Evolutionary conservation across 78 protist genomes (phyloP).

Genomic region (Dictyostelium brefeldianum): DNA sequence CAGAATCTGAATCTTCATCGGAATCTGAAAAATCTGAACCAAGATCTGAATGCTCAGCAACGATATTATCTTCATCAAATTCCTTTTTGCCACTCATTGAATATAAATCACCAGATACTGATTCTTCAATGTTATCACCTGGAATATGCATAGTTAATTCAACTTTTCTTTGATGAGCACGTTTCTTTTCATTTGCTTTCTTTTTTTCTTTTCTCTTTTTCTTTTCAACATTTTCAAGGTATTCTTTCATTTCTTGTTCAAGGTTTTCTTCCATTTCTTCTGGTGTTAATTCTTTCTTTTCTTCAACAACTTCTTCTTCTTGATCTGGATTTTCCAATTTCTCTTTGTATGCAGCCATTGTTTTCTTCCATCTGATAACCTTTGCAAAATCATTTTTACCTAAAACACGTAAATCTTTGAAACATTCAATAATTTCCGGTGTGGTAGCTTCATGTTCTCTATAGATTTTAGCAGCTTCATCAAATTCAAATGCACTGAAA

Average conservation of each 20-base stretch:
- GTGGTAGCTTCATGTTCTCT: slow-evolving; percentile 88
- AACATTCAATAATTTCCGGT: slow-evolving; percentile 77
- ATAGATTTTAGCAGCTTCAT: slow-evolving; percentile 60
- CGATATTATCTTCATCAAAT: slow-evolving; percentile 14
- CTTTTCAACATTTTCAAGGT: slow-evolving; percentile 26
- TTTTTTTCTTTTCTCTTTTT: slow-evolving; percentile 44
- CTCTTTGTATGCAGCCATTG: slow-evolving; percentile 21
- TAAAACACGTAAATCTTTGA: slow-evolving; percentile 87
- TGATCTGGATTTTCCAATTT: slow-evolving; percentile 1
- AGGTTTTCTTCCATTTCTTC: slow-evolving; percentile 55
- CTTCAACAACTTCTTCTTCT: slow-evolving; percentile 27
- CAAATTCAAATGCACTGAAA: slow-evolving; percentile 64
- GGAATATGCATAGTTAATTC: slow-evolving; percentile 66
- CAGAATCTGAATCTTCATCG: slow-evolving; percentile 25
- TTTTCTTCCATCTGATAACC: slow-evolving; percentile 91
- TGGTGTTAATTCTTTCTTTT: background rate
- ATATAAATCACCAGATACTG: slow-evolving; percentile 38
- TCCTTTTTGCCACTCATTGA: background rate
- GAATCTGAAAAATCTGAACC: slow-evolving; percentile 31
- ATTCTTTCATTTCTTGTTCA: slow-evolving; percentile 18
- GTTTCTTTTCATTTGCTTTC: slow-evolving; percentile 42
- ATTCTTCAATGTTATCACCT: slow-evolving; percentile 52
- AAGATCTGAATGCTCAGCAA: slow-evolving; percentile 38
- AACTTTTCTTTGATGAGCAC: slow-evolving; percentile 17
- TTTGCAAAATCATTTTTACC: slow-evolving; percentile 91